Conservation (phyloP, 257 asterid genomes). For the Schizonepeta tenuifolia region DNA sequence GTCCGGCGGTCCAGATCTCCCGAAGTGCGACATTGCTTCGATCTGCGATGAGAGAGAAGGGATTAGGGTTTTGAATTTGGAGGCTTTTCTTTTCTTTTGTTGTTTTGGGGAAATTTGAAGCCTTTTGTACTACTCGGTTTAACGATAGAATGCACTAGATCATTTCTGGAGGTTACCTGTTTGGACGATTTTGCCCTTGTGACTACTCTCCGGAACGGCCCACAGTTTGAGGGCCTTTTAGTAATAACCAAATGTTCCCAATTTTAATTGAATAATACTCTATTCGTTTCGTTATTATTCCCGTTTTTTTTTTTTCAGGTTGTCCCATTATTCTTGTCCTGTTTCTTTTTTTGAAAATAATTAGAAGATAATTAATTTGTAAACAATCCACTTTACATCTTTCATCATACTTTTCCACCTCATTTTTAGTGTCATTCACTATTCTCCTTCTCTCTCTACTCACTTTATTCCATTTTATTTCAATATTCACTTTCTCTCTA, state of each 20-base stretch:
- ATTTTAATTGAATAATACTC: no score
- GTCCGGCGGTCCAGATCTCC: slow-evolving; percentile 86
- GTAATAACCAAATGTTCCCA: background rate
- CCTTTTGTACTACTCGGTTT: background rate
- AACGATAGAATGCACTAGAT: slow-evolving; percentile 19
- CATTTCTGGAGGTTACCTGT: background rate
- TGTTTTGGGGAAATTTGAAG: background rate
- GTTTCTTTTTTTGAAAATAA: no score
- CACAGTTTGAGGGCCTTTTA: background rate
- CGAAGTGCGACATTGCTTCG: slow-evolving; percentile 68
- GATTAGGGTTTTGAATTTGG: background rate
- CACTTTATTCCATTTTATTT: no score
- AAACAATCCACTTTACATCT: no score
- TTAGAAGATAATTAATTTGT: no score
- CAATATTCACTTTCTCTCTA: no score
- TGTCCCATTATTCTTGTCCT: no score
- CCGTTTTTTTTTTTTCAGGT: no score
- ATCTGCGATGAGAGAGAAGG: background rate
- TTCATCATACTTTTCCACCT: no score
- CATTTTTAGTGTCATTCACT: no score
- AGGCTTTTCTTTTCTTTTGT: background rate
- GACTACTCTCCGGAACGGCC: background rate
- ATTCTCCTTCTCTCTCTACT: no score
- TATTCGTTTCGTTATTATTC: no score
- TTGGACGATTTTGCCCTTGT: slow-evolving; percentile 33